These are phyloP conservation scores for Macrolepiota albuminosa DNA, from an alignment of 768 basidiomycete species.

Conservation along the genomic window DNA sequence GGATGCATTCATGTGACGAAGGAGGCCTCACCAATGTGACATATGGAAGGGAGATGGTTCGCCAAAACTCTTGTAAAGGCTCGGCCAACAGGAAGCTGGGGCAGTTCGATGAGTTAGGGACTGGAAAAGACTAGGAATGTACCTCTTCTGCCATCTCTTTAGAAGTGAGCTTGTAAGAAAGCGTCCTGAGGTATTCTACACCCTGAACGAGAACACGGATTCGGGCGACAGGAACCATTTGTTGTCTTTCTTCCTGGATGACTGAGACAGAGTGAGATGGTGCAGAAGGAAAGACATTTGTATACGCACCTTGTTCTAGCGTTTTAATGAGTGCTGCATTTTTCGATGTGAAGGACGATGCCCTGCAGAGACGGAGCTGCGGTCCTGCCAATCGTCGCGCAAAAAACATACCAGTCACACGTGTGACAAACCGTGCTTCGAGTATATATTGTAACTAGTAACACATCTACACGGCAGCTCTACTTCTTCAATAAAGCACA, in stretches of 20 bases:
- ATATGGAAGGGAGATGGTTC: neutral
- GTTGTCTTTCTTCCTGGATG: neutral
- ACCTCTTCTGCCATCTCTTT: neutral
- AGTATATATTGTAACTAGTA: no score
- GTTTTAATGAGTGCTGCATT: neutral
- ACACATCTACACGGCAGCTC: no score
- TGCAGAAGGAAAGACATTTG: neutral
- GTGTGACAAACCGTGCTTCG: neutral
- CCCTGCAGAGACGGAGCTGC: neutral
- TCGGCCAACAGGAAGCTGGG: neutral
- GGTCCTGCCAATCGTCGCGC: neutral
- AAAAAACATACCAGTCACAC: neutral
- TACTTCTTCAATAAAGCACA: no score
- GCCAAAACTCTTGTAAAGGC: neutral
- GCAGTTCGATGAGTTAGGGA: constrained; percentile 20
- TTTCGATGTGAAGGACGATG: neutral
- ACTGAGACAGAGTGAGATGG: neutral
- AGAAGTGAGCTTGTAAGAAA: constrained; percentile 5
- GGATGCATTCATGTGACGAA: neutral
- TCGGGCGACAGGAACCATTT: neutral
- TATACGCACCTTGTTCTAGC: neutral
- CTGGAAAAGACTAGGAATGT: neutral
- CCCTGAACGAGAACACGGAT: neutral
- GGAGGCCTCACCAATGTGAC: neutral
- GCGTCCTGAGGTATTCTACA: neutral